These are phyloP conservation scores for Aspergillus fijiensis DNA, from an alignment of 2,329 filamentous ascomycete species.

Conservation along the genomic window DNA sequence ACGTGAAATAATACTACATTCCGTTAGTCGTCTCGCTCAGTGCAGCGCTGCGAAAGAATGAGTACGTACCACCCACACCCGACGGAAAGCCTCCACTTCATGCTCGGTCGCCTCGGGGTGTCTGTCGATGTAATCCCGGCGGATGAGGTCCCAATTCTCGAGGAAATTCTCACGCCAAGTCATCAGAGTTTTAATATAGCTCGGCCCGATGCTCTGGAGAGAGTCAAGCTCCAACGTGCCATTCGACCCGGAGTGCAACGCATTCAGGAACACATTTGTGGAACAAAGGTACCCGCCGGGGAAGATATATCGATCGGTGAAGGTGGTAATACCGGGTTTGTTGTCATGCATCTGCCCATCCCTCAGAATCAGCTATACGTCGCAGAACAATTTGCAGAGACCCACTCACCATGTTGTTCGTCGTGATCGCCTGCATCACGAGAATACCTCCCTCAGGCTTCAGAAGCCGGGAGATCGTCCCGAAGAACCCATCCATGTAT, in stretches of 20 bases:
- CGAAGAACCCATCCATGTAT: slow-evolving; percentile 67
- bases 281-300: slow-evolving; percentile 71
- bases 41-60: background rate
- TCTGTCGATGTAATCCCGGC: slow-evolving; percentile 58
- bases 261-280: slow-evolving; percentile 56
- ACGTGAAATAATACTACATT: slow-evolving; percentile 69
- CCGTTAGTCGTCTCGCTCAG: background rate
- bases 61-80: slow-evolving; percentile 64
- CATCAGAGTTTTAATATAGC: slow-evolving; percentile 68
- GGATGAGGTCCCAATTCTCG: slow-evolving; percentile 62
- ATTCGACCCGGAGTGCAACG: slow-evolving; percentile 61
- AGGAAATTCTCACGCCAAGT: slow-evolving; percentile 68
- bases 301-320: slow-evolving; percentile 76
- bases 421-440: slow-evolving; percentile 77
- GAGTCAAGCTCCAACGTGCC: slow-evolving; percentile 65
- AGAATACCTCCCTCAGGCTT: slow-evolving; percentile 63
- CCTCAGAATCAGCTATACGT: background rate
- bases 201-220: slow-evolving; percentile 71
- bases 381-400: background rate
- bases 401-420: slow-evolving; percentile 58
- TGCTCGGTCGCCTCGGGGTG: slow-evolving; percentile 60
- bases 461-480: slow-evolving; percentile 61
- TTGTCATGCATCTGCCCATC: slow-evolving; percentile 54
- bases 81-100: slow-evolving; percentile 65
- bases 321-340: slow-evolving; percentile 67